Conservation (phyloP, 2,329 filamentous ascomycete species). For the Herpotrichia juniperi region DNA sequence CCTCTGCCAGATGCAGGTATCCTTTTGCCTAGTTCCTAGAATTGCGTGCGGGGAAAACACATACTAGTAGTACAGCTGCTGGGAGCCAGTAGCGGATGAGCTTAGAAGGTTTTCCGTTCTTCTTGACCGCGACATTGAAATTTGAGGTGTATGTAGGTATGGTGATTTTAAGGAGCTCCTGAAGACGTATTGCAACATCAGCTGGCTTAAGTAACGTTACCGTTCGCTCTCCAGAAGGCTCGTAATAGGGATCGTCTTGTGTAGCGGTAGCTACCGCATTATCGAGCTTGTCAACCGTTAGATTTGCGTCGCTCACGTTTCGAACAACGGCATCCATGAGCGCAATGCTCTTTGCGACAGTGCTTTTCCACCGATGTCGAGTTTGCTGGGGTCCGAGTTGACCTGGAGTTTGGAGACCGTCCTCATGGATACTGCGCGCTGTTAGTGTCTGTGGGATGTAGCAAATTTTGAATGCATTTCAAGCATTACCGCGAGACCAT, state of each 20-base stretch:
- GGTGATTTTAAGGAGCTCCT: slow-evolving; percentile 70
- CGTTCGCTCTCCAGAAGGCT: slow-evolving; percentile 42
- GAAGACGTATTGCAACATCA: slow-evolving; percentile 69
- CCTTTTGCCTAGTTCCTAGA: too few relatives aligned
- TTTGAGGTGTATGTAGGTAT: slow-evolving; percentile 70
- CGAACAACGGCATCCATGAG: slow-evolving; percentile 85
- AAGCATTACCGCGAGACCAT: too few relatives aligned
- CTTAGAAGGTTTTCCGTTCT: slow-evolving; percentile 76
- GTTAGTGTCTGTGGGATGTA: slow-evolving; percentile 12
- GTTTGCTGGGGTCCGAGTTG: slow-evolving; percentile 55
- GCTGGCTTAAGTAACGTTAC: slow-evolving; percentile 49
- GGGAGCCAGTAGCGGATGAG: slow-evolving; percentile 91
- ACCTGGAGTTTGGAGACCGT: slow-evolving; percentile 52
- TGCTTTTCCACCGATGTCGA: slow-evolving; percentile 69
- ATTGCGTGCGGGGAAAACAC: background rate
- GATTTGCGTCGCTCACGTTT: slow-evolving; percentile 69
- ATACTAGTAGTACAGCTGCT: slow-evolving; percentile 68
- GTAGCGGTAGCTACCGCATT: slow-evolving; percentile 62
- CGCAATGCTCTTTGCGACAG: slow-evolving; percentile 79
- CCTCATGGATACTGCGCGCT: slow-evolving; percentile 65
- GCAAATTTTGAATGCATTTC: background rate
- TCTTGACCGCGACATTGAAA: slow-evolving; percentile 61
- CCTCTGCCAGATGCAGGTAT: too few relatives aligned
- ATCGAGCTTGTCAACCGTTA: slow-evolving; percentile 60
- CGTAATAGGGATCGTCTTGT: slow-evolving; percentile 55